These are phyloP conservation scores for Aspergillus sp. DNA, from an alignment of 2,329 filamentous ascomycete genomes.

Conservation along the genomic window DNA sequence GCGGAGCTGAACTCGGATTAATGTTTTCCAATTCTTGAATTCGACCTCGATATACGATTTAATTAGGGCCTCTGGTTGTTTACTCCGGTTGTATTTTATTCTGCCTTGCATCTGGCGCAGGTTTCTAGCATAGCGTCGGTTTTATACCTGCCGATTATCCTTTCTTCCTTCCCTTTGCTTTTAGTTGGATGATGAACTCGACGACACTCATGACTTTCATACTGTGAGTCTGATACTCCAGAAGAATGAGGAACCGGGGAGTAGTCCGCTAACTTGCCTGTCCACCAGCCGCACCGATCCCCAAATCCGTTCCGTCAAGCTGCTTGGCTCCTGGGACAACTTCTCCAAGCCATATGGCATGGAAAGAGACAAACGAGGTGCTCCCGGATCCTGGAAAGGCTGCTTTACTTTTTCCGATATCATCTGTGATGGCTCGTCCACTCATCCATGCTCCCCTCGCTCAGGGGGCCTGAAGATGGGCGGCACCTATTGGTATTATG, in stretches of 20 bases:
- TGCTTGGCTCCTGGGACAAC: slow-evolving; percentile 94
- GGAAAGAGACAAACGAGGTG: slow-evolving; percentile 68
- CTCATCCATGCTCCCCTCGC: slow-evolving; percentile 48
- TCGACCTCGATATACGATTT: no score
- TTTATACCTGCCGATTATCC: neutral
- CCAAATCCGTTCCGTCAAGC: slow-evolving; percentile 55
- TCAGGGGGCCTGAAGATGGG: slow-evolving; percentile 85
- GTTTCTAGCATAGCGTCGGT: neutral
- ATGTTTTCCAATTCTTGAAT: no score
- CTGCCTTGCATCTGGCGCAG: neutral
- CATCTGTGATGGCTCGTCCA: slow-evolving; percentile 64
- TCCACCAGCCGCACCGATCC: slow-evolving; percentile 27
- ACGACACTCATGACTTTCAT: slow-evolving; percentile 31
- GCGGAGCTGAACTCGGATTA: neutral
- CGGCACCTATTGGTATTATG: slow-evolving; percentile 91
- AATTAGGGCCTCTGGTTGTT: no score
- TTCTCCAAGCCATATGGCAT: slow-evolving; percentile 71
- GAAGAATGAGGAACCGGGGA: neutral
- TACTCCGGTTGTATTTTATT: neutral
- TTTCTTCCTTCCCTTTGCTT: neutral
- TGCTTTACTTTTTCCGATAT: slow-evolving; percentile 83
- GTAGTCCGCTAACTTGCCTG: neutral
- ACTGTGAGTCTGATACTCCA: slow-evolving; percentile 18
- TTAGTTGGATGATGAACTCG: slow-evolving; percentile 17
- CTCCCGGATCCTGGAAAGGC: slow-evolving; percentile 71